A percentile compares a stretch with the other conserved stretches of the same genome.
phyloP scores from a whole-genome alignment of 371 early-diverging fungal species.

The Mucor mucedo region DNA sequence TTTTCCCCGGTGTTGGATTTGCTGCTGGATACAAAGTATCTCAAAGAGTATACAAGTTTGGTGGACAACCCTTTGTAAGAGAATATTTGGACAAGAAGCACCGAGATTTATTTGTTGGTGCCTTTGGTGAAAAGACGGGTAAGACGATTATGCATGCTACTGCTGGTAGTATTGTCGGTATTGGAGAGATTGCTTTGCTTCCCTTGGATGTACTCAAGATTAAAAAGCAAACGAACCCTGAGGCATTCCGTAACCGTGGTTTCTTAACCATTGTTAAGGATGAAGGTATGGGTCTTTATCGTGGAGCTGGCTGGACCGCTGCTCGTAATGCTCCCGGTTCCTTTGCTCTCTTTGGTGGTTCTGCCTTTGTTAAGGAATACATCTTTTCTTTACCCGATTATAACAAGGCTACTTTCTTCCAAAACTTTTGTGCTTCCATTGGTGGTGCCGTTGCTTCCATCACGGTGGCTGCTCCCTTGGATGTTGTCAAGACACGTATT shows the following conservation, averaged over 20 bases:
- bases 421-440: constrained; percentile 95
- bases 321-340: constrained; percentile 98
- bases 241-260: constrained; percentile 85
- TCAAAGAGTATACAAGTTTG: constrained; percentile 97
- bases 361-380: constrained; percentile 94
- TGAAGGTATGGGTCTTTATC: constrained; percentile 93
- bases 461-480: constrained; percentile 94
- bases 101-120: constrained; percentile 70
- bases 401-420: constrained; percentile 94
- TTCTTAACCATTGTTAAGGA: constrained; percentile 81
- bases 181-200: constrained; percentile 95
- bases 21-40: constrained; percentile 96
- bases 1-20: constrained; percentile 97
- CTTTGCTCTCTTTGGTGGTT: constrained; percentile 95
- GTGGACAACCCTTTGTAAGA: constrained; percentile 96
- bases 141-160: constrained; percentile 97
- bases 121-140: constrained; percentile 93
- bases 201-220: constrained; percentile 98
- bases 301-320: constrained; percentile 98
- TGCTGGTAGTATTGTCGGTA: constrained; percentile 95
- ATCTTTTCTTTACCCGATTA: constrained; percentile 87
- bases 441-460: constrained; percentile 96
- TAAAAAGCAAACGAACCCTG: constrained; percentile 95
- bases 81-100: constrained; percentile 89
- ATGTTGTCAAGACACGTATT: constrained; percentile 98